A percentile compares a stretch with the other conserved stretches of the same genome.
These are phyloP conservation scores for Alisma plantagoaquatica DNA, from an alignment of 106 monocot species.

Conservation along the genomic window DNA sequence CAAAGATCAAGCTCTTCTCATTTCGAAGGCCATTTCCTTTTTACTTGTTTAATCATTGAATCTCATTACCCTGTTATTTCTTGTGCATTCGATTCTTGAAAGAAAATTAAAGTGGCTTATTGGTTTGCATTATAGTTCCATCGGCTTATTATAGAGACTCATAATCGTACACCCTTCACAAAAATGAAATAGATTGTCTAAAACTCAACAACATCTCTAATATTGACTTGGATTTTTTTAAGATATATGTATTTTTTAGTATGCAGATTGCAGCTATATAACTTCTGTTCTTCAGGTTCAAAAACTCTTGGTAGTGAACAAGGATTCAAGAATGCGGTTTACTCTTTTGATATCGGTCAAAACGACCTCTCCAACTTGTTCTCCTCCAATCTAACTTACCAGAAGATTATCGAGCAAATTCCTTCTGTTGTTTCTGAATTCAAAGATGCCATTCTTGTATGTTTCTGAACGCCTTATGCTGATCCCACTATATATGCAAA, in stretches of 20 bases:
- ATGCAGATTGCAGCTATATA: not conserved
- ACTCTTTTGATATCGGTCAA: conserved; percentile 77
- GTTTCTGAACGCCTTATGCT: not conserved
- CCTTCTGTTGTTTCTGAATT: conserved; percentile 22
- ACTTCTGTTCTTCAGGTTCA: not conserved
- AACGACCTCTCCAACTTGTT: conserved; percentile 43
- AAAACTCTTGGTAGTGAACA: conserved; percentile 22
- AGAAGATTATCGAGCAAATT: not conserved
- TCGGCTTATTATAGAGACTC: not conserved
- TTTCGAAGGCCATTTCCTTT: too few species aligned
- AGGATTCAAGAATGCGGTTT: conserved; percentile 48
- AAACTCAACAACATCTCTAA: not conserved
- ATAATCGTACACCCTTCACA: not conserved
- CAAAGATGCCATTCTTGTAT: conserved; percentile 44
- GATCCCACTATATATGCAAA: not conserved
- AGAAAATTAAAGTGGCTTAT: not conserved
- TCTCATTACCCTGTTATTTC: too few species aligned
- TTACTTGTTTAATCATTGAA: too few species aligned
- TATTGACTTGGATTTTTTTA: not conserved
- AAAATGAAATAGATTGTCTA: not conserved
- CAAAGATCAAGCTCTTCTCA: too few species aligned
- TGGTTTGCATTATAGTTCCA: not conserved
- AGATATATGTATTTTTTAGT: not conserved
- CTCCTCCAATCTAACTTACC: not conserved
- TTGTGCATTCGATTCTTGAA: too few species aligned